These are phyloP conservation scores for Candolleomyces efflorescens DNA, from an alignment of 768 basidiomycete species.

Conservation along the genomic window DNA sequence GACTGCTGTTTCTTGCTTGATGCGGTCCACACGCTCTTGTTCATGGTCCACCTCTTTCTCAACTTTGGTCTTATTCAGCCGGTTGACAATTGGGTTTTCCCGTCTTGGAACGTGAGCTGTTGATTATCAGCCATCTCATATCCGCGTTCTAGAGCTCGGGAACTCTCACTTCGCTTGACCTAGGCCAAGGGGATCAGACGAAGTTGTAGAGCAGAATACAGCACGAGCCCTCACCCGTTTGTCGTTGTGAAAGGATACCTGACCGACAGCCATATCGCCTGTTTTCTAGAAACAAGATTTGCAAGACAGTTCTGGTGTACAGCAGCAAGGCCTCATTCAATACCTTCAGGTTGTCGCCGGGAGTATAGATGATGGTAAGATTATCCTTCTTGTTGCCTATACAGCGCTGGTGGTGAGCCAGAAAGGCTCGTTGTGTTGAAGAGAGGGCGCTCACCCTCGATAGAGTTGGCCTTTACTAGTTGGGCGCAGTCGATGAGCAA, in stretches of 20 bases:
- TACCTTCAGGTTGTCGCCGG: conserved; percentile 89
- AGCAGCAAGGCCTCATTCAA: conserved; percentile 4
- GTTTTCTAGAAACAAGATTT: conserved; percentile 63
- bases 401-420: not conserved
- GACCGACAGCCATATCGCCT: conserved; percentile 95
- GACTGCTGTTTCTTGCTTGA: conserved; percentile 68
- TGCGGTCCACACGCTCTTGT: conserved; percentile 74
- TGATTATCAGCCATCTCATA: not conserved
- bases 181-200: conserved; percentile 20
- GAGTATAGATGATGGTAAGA: conserved; percentile 91
- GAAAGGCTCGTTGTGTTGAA: not conserved
- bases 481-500: conserved; percentile 87
- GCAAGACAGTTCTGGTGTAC: not conserved
- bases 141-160: not conserved
- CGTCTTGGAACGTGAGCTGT: conserved; percentile 75
- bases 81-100: conserved; percentile 87
- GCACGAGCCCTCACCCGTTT: conserved; percentile 53
- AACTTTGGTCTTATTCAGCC: conserved; percentile 89
- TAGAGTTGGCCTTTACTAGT: conserved; percentile 96
- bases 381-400: conserved; percentile 92
- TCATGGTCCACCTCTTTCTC: conserved; percentile 89
- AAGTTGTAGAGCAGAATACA: not conserved
- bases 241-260: conserved; percentile 92
- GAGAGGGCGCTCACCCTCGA: conserved; percentile 60
- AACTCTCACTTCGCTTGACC: conserved; percentile 71